Conservation (phyloP, 2,329 filamentous ascomycete species). For the Calycina herbarum region DNA sequence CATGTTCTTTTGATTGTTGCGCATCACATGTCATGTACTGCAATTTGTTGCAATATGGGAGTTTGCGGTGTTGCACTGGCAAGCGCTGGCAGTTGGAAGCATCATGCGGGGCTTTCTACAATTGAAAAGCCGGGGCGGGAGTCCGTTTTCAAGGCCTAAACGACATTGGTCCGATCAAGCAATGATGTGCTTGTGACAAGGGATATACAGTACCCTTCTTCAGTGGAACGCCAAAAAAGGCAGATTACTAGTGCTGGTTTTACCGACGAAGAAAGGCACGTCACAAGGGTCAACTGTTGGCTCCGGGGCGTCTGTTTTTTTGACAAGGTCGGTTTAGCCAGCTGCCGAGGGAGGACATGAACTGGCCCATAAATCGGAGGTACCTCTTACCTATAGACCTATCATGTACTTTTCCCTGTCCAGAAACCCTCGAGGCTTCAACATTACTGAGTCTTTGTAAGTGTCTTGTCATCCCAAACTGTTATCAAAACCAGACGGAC, state of each 20-base stretch:
- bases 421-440: neutral
- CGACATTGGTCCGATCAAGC: slow-evolving; percentile 3
- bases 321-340: slow-evolving; percentile 17
- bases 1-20: slow-evolving; percentile 14
- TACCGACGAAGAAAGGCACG: slow-evolving; percentile 11
- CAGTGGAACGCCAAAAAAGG: slow-evolving; percentile 1
- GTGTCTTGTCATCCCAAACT: slow-evolving; percentile 10
- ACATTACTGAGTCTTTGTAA: slow-evolving; percentile 8
- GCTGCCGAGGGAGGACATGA: slow-evolving; percentile 12
- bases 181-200: slow-evolving; percentile 7
- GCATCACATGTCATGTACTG: slow-evolving; percentile 15
- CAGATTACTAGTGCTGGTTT: slow-evolving; percentile 8
- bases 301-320: slow-evolving; percentile 4
- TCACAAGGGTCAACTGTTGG: slow-evolving; percentile 13
- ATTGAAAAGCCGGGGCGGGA: slow-evolving; percentile 4
- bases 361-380: slow-evolving; percentile 9
- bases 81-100: slow-evolving; percentile 6
- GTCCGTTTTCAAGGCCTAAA: slow-evolving; percentile 6
- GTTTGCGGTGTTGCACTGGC: neutral
- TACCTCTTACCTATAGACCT: slow-evolving; percentile 6
- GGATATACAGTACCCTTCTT: slow-evolving; percentile 7
- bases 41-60: slow-evolving; percentile 10
- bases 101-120: neutral
- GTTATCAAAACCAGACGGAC: neutral
- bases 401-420: slow-evolving; percentile 2